Evolutionary conservation across 768 basidiomycete genomes (phyloP).

Genomic region (Naematelia aurantialba): DNA sequence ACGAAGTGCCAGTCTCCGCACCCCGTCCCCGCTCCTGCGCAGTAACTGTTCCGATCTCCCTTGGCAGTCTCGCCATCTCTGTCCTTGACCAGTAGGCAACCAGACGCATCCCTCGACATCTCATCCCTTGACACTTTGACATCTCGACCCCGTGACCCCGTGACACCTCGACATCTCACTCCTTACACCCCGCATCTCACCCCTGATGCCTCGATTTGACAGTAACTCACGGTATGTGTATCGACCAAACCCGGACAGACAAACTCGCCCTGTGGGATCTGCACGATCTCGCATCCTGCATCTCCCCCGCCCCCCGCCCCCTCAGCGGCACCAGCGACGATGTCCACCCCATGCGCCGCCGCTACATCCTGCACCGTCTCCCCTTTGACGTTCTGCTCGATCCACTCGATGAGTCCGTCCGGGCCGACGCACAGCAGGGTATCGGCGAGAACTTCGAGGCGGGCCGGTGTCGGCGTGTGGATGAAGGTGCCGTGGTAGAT

Average conservation of each 20-base stretch:
- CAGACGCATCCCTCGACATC: too few species aligned
- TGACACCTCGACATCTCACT: too few species aligned
- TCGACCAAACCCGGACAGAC: slow-evolving; percentile 85
- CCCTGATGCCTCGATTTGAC: slow-evolving; percentile 11
- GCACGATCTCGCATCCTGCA: too few species aligned
- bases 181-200: too few species aligned
- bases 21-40: too few species aligned
- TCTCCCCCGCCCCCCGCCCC: slow-evolving; percentile 18
- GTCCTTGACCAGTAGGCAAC: too few species aligned
- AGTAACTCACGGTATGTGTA: slow-evolving; percentile 82
- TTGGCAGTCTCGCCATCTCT: too few species aligned
- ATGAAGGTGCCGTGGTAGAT: slow-evolving; percentile 37
- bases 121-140: too few species aligned
- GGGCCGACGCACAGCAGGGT: slow-evolving; percentile 59
- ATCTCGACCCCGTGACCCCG: too few species aligned
- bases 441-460: slow-evolving; percentile 52
- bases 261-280: slow-evolving; percentile 58
- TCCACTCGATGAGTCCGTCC: slow-evolving; percentile 66
- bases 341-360: slow-evolving; percentile 56
- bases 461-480: slow-evolving; percentile 34
- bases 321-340: slow-evolving; percentile 12
- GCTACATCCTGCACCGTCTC: slow-evolving; percentile 54
- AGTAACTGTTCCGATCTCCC: too few species aligned
- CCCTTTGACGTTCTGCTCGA: slow-evolving; percentile 59
- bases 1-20: too few species aligned